Conservation (phyloP, 768 basidiomycete species). For the Cyclocybe cylindracea region DNA sequence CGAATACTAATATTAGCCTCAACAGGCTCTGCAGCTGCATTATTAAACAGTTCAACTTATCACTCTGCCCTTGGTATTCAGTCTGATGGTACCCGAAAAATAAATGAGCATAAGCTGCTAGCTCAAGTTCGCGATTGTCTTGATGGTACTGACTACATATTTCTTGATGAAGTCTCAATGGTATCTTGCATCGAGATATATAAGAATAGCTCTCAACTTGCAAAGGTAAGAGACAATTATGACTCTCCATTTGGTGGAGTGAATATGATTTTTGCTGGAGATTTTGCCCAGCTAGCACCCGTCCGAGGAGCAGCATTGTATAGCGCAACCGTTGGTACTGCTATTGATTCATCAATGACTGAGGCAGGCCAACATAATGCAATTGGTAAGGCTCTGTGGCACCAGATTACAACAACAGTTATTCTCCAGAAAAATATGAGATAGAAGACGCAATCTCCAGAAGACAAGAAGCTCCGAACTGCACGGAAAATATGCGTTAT, state of each 20-base stretch:
- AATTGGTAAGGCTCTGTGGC: slow-evolving; percentile 30
- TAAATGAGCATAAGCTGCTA: no score
- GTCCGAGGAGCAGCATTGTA: slow-evolving; percentile 18
- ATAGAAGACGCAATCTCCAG: slow-evolving; percentile 17
- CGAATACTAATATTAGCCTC: slow-evolving; percentile 20
- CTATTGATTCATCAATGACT: not conserved
- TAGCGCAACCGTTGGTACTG: slow-evolving; percentile 4
- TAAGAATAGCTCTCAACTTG: slow-evolving; percentile 24
- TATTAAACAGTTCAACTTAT: slow-evolving; percentile 24
- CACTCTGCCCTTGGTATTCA: slow-evolving; percentile 17
- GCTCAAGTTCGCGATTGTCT: no score
- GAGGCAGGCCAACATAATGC: slow-evolving; percentile 15
- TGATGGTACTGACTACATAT: slow-evolving; percentile 35
- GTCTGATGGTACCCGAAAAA: no score
- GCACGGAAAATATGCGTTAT: slow-evolving; percentile 33
- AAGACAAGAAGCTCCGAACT: slow-evolving; percentile 26
- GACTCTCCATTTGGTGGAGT: slow-evolving; percentile 34
- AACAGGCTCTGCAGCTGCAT: slow-evolving; percentile 24
- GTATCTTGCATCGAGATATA: slow-evolving; percentile 32
- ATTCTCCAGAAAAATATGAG: slow-evolving; percentile 36
- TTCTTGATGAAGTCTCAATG: slow-evolving; percentile 49
- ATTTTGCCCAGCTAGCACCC: slow-evolving; percentile 46
- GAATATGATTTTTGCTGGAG: slow-evolving; percentile 47
- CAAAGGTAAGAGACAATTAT: slow-evolving; percentile 14
- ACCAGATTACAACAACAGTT: slow-evolving; percentile 35